Evolutionary conservation across 257 asterid genomes (phyloP).

Genomic region (Echites panduratus): DNA sequence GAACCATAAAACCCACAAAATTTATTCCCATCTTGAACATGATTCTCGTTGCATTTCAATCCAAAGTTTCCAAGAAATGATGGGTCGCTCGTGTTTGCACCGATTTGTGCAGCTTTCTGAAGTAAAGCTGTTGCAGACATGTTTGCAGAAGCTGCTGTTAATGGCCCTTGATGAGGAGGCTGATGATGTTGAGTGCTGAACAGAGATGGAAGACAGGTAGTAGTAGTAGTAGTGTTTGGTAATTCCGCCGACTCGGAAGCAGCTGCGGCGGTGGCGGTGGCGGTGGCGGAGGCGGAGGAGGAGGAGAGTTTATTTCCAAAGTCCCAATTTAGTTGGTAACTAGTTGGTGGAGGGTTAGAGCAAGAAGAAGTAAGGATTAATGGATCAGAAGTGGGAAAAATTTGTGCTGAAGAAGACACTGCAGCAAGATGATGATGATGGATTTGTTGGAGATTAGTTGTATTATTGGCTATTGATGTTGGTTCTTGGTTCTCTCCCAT

Average conservation of each 20-base stretch:
- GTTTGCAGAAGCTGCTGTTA: conserved; percentile 21
- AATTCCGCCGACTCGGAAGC: conserved; percentile 19
- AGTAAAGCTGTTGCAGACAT: conserved; percentile 85
- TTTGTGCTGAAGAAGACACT: conserved; percentile 13
- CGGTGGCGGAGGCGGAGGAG: no score
- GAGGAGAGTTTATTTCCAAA: conserved; percentile 36
- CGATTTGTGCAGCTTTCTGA: conserved; percentile 78
- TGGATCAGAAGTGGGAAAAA: conserved; percentile 20
- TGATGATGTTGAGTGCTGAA: conserved; percentile 42
- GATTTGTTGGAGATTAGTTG: conserved; percentile 44
- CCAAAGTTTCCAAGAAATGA: conserved; percentile 47
- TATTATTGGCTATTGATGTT: conserved; percentile 2
- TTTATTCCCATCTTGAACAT: conserved; percentile 29
- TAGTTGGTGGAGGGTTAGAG: conserved; percentile 29
- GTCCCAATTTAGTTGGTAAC: conserved; percentile 48
- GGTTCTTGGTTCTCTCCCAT: conserved; percentile 32
- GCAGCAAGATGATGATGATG: conserved; percentile 21
- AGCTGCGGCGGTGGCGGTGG: neutral
- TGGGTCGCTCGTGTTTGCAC: conserved; percentile 48
- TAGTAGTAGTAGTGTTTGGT: conserved; percentile 11
- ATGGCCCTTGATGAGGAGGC: conserved; percentile 15
- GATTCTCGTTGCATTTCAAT: conserved; percentile 22
- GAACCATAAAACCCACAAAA: conserved; percentile 42
- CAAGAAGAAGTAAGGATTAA: conserved; percentile 17
- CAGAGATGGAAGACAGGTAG: conserved; percentile 34